Evolutionary conservation across 805 yeast genomes (phyloP).

Genomic region (Yarrowia sp.): DNA sequence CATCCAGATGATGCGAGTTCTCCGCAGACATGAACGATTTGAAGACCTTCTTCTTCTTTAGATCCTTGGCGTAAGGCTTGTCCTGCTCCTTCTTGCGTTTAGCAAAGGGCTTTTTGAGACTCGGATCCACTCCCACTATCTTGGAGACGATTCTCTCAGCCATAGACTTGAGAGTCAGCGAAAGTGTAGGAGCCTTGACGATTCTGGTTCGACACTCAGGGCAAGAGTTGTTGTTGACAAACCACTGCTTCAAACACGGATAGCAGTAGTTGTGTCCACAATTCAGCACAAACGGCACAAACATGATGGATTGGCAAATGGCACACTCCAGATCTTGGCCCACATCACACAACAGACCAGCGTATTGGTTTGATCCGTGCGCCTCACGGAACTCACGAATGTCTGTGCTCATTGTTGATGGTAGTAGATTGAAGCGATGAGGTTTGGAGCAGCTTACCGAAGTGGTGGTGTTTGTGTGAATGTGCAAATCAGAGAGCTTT

Average conservation of each 20-base stretch:
- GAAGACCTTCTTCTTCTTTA: conserved; percentile 2
- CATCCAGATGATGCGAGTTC: conserved; percentile 1
- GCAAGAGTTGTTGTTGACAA: conserved; percentile 43
- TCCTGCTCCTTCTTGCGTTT: conserved; percentile 10
- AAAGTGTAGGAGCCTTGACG: conserved; percentile 1
- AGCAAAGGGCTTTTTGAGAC: not conserved
- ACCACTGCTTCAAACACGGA: conserved; percentile 49
- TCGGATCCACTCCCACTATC: conserved; percentile 5
- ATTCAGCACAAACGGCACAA: conserved; percentile 59
- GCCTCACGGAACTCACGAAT: conserved; percentile 5
- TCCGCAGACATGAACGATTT: not conserved
- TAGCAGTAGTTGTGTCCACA: conserved; percentile 78
- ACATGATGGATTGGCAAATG: conserved; percentile 68
- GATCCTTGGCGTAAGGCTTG: conserved; percentile 10
- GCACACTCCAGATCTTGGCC: conserved; percentile 52
- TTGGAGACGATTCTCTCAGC: not conserved
- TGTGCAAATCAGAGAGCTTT: not conserved
- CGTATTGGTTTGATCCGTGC: not conserved
- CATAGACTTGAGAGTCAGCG: conserved; percentile 4
- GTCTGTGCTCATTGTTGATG: conserved; percentile 20
- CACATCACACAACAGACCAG: conserved; percentile 3
- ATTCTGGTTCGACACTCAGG: conserved; percentile 43
- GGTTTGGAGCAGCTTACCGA: no score
- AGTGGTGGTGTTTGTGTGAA: not conserved
- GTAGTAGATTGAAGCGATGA: not conserved